phyloP scores from a whole-genome alignment of 306 rosid species.

The Castanospermum australe region DNA sequence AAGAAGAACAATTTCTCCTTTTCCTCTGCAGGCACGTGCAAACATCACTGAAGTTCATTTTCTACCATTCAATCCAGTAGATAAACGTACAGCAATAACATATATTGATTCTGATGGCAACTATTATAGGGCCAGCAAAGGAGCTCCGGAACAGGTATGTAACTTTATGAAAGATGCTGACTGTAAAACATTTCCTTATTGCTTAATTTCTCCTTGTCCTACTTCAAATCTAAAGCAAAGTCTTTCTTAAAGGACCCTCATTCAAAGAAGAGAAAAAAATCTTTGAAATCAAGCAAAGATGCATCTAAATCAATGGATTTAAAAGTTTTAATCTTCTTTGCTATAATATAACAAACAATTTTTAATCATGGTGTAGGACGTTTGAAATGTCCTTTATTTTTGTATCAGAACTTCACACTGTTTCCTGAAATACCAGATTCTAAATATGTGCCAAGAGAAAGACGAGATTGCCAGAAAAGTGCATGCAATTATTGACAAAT shows the following conservation, averaged over 20 bases:
- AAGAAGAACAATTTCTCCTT: constrained; percentile 3
- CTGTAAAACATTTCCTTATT: not conserved
- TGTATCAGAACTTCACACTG: constrained; percentile 31
- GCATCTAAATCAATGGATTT: not conserved
- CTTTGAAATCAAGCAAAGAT: not conserved
- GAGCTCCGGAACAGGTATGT: constrained; percentile 90
- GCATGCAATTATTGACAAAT: constrained; percentile 78
- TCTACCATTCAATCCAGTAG: constrained; percentile 88
- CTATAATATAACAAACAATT: not conserved
- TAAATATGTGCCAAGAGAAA: constrained; percentile 66
- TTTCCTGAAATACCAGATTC: constrained; percentile 55
- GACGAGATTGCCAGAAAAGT: constrained; percentile 61
- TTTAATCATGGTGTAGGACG: constrained; percentile 9
- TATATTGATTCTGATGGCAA: constrained; percentile 67
- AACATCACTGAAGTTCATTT: constrained; percentile 81
- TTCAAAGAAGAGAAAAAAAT: not conserved
- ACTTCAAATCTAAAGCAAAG: constrained; percentile 9
- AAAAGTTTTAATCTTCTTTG: not conserved
- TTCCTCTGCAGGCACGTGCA: constrained; percentile 63
- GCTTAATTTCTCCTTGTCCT: not conserved
- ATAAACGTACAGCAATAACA: constrained; percentile 88
- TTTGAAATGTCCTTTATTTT: not conserved
- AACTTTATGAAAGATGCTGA: constrained; percentile 1
- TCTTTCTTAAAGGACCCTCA: constrained; percentile 13
- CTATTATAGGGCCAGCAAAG: constrained; percentile 79